A percentile compares a stretch with the other conserved stretches of the same genome.
These are phyloP conservation scores for Recurvomyces mirabilis DNA, from an alignment of 495 filamentous ascomycete species.

Conservation along the genomic window DNA sequence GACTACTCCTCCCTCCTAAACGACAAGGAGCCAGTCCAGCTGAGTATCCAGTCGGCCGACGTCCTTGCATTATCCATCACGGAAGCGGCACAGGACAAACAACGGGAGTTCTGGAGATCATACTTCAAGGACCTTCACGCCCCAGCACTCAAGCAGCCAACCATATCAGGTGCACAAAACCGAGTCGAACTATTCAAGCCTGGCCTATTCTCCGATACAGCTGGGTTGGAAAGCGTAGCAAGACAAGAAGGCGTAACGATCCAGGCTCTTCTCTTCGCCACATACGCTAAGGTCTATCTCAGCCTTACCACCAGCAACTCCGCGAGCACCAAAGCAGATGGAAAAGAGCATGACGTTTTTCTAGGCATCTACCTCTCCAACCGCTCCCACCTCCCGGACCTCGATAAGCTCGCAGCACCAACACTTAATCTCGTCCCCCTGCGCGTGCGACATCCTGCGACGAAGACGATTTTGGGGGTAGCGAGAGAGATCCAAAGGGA, in stretches of 20 bases:
- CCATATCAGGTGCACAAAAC: slow-evolving; percentile 6
- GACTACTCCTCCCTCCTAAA: slow-evolving; percentile 34
- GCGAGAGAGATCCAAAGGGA: slow-evolving; percentile 38
- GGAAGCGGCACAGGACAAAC: slow-evolving; percentile 13
- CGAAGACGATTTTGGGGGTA: slow-evolving; percentile 25
- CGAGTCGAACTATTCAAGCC: slow-evolving; percentile 36
- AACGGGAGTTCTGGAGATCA: slow-evolving; percentile 41
- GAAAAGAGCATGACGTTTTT: slow-evolving; percentile 29
- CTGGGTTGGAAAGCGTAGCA: slow-evolving; percentile 26
- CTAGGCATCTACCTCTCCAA: slow-evolving; percentile 48
- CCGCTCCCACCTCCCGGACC: slow-evolving; percentile 35
- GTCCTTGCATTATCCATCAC: slow-evolving; percentile 25
- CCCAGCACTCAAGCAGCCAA: slow-evolving; percentile 12
- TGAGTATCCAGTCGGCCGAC: slow-evolving; percentile 9
- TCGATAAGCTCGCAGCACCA: slow-evolving; percentile 33
- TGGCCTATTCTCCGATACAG: slow-evolving; percentile 9
- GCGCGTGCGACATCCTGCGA: slow-evolving; percentile 26
- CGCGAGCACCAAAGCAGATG: neutral
- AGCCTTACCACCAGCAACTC: slow-evolving; percentile 7
- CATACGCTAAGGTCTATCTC: slow-evolving; percentile 35
- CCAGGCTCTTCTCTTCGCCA: slow-evolving; percentile 42
- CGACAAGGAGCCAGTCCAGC: slow-evolving; percentile 6
- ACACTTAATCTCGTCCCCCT: slow-evolving; percentile 46
- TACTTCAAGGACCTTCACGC: slow-evolving; percentile 35
- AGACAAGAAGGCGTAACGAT: slow-evolving; percentile 33